Base-by-base conservation (phyloP, 2,329 filamentous ascomycete species). In the Botrytis hyacinthi region DNA sequence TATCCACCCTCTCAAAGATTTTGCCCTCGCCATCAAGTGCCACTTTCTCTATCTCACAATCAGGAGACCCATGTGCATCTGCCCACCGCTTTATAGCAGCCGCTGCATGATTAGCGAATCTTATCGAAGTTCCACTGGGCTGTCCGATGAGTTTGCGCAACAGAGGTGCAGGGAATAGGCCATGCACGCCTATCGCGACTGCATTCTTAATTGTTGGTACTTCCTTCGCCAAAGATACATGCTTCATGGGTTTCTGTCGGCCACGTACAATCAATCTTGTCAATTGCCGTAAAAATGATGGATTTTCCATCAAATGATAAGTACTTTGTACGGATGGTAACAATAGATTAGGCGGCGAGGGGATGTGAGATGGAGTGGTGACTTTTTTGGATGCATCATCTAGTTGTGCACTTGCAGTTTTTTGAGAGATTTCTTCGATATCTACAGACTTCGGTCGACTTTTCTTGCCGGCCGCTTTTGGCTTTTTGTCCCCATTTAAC, bases 1-100 rank as follows among this genome's bases (percentile, higher is more conserved):
- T 93, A 75, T 97, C 93, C 1, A 98, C 94, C 10, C 96, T 89
- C 76, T 98, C 95, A 4, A 88, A 88, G 65, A 99, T 96, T 81
- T 93, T 94, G 37, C 96, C 96, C 83, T 99, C 96, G 35, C 95
- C 95, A 83, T 99, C 96, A 0, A 99, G 87, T 0, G 95, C 94
- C 22, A 98, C 93, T 81, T 97, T 98, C 80, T 98, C 94, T 72
- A 99, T 93, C 77, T 97, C 92, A 75, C 88, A 90, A 75, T 94
- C 92, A 3, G 86, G 84, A 74, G 91, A 94, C 0, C 92, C 91
- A 76, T 93, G 89, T 20, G 85, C 85, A 71, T 93, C 89, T 0
- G 93, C 89, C 93, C 95, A 99, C 74, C 91, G 87, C 73, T 91
- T 89, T 78, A 99, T 95, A 1, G 93, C 92, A 57, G 93, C 90